phyloP scores from a whole-genome alignment of 257 asterid species.

The Ajuga chamaepitys region DNA sequence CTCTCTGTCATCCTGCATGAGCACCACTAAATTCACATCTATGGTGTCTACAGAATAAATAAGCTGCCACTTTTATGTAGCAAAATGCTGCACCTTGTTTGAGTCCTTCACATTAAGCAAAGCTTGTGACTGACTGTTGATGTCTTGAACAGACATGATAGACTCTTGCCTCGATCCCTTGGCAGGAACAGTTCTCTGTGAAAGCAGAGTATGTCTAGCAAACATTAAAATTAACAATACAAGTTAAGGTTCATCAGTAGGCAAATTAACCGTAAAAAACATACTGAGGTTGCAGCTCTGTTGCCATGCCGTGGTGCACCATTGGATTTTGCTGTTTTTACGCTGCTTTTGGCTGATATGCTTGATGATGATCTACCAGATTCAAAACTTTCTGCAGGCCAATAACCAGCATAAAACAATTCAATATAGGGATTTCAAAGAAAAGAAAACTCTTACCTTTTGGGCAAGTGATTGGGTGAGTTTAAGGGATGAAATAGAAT shows the following conservation, averaged over 20 bases:
- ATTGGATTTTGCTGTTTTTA: conserved; percentile 61
- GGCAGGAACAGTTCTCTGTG: conserved; percentile 57
- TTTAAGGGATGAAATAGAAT: not conserved
- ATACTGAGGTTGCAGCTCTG: conserved; percentile 70
- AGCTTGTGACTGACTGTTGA: conserved; percentile 74
- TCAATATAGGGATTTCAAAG: conserved; percentile 1
- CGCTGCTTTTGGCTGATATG: conserved; percentile 51
- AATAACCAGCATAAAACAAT: conserved; percentile 12
- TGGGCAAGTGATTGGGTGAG: not conserved
- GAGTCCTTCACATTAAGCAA: conserved; percentile 80
- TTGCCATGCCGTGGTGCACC: conserved; percentile 67
- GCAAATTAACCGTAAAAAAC: conserved; percentile 27
- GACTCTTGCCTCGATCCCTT: conserved; percentile 82
- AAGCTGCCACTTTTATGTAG: not conserved
- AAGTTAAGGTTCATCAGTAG: not conserved
- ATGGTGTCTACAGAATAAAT: not conserved
- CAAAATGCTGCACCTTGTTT: conserved; percentile 50
- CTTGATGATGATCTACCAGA: conserved; percentile 54
- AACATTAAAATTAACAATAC: not conserved
- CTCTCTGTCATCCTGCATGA: conserved; percentile 93
- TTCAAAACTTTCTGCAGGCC: conserved; percentile 52
- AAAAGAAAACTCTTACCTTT: not conserved
- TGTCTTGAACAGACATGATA: conserved; percentile 71
- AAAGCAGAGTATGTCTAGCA: conserved; percentile 13
- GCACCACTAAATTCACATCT: conserved; percentile 13